Conservation (phyloP, 257 asterid species). For the Solanum gandarillasii region DNA sequence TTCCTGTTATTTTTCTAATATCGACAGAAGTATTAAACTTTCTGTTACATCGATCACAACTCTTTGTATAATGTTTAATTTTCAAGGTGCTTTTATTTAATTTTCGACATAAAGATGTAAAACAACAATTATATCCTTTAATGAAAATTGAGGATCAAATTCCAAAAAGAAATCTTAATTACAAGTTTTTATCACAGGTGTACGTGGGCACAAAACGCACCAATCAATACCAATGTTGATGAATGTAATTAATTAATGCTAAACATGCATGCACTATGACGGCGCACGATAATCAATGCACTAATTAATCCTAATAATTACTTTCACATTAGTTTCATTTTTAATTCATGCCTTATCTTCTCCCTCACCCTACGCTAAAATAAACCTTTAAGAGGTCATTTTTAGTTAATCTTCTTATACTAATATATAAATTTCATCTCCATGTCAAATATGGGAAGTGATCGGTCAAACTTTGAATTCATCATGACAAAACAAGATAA, state of each 20-base stretch:
- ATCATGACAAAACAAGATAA: constrained; percentile 22
- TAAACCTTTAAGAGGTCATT: no score
- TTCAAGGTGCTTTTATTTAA: neutral
- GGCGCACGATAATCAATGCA: constrained; percentile 56
- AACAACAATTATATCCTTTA: neutral
- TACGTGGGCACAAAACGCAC: neutral
- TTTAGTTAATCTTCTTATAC: neutral
- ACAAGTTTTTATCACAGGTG: neutral
- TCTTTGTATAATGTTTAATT: neutral
- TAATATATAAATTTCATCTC: no score
- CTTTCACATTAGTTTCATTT: neutral
- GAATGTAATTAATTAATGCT: neutral
- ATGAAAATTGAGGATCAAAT: neutral
- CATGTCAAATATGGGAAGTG: constrained; percentile 13
- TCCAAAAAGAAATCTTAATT: neutral
- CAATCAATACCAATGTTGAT: neutral
- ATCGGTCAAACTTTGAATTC: constrained; percentile 23
- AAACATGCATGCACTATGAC: neutral
- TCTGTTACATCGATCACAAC: neutral
- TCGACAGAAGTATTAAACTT: neutral
- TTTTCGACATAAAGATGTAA: neutral
- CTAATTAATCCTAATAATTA: constrained; percentile 15
- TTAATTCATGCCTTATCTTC: neutral
- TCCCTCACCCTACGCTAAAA: neutral
- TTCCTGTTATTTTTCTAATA: neutral